These are phyloP conservation scores for Maudiozyma barnettii DNA, from an alignment of 805 yeast genomes.

Conservation along the genomic window DNA sequence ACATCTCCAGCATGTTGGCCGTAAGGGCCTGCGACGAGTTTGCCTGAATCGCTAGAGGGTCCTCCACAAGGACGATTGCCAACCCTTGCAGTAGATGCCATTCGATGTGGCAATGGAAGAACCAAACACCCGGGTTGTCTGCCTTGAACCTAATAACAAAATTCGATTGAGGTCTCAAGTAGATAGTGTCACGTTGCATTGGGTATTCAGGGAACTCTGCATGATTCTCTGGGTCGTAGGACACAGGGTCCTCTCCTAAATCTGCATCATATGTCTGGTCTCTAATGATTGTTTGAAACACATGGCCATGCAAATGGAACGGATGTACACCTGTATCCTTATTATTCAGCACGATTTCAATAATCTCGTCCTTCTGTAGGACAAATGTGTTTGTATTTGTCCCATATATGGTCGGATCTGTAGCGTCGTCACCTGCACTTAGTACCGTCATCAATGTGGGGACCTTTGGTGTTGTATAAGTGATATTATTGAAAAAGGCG, in stretches of 20 bases:
- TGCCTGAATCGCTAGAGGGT: constrained; percentile 59
- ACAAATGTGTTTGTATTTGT: constrained; percentile 69
- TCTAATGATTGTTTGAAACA: constrained; percentile 73
- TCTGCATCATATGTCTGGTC: constrained; percentile 49
- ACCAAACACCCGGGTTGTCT: constrained; percentile 96
- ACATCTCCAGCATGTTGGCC: constrained; percentile 48
- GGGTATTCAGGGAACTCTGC: constrained; percentile 62
- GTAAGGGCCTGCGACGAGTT: constrained; percentile 47
- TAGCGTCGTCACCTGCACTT: constrained; percentile 53
- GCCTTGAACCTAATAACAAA: constrained; percentile 82
- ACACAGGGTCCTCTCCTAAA: constrained; percentile 43
- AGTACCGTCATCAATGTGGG: constrained; percentile 78
- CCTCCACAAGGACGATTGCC: constrained; percentile 73
- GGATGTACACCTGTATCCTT: constrained; percentile 91
- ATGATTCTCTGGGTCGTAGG: constrained; percentile 45
- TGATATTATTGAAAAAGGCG: constrained; percentile 89
- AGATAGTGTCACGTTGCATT: constrained; percentile 72
- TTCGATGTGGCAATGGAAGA: constrained; percentile 97
- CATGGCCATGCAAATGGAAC: constrained; percentile 89
- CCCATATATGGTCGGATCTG: constrained; percentile 55
- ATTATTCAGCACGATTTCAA: constrained; percentile 80
- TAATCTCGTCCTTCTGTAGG: constrained; percentile 42
- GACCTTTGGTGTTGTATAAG: constrained; percentile 72
- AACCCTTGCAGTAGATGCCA: constrained; percentile 97
- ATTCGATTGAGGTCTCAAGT: constrained; percentile 75